phyloP scores from a whole-genome alignment of 2,329 filamentous ascomycete species.

The Fusarium camptoceras region DNA sequence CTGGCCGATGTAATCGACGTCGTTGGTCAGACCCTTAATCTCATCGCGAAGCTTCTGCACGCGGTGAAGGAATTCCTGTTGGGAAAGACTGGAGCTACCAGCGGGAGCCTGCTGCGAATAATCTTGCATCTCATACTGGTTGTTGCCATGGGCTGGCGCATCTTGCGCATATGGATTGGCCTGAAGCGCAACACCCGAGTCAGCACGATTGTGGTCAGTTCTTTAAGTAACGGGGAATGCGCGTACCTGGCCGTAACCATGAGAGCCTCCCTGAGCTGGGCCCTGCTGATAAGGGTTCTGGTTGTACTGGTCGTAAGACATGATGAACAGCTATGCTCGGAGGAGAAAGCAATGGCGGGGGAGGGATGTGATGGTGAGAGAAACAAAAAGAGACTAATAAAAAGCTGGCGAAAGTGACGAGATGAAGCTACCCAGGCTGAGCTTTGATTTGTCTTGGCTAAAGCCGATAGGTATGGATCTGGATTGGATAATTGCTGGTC shows the following conservation, averaged over 20 bases:
- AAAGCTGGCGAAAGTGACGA: slow-evolving; percentile 30
- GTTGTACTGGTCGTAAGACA: slow-evolving; percentile 73
- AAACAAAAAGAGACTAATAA: slow-evolving; percentile 38
- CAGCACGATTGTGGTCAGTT: slow-evolving; percentile 30
- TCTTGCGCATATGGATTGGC: slow-evolving; percentile 49
- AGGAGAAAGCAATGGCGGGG: slow-evolving; percentile 37
- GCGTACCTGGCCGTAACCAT: slow-evolving; percentile 60
- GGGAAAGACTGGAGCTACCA: slow-evolving; percentile 58
- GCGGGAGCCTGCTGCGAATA: slow-evolving; percentile 55
- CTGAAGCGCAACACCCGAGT: slow-evolving; percentile 34
- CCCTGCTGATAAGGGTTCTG: slow-evolving; percentile 73
- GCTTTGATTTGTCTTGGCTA: slow-evolving; percentile 33
- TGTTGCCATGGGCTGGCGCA: slow-evolving; percentile 47
- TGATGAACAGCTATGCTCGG: slow-evolving; percentile 50
- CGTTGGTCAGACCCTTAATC: slow-evolving; percentile 73
- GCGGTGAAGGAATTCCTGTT: slow-evolving; percentile 75
- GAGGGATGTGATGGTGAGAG: slow-evolving; percentile 38
- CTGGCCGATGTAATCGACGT: slow-evolving; percentile 74
- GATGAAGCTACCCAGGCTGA: slow-evolving; percentile 36
- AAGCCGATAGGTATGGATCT: slow-evolving; percentile 1
- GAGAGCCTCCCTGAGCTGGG: slow-evolving; percentile 60
- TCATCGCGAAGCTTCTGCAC: slow-evolving; percentile 75
- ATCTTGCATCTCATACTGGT: slow-evolving; percentile 67
- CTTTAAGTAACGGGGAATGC: slow-evolving; percentile 8
- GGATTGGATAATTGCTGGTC: slow-evolving; percentile 20